Evolutionary conservation across 2,329 filamentous ascomycete genomes (phyloP), one percentile per base, ranked within the genome.

Genomic region (Pseudocercospora vitis): DNA sequence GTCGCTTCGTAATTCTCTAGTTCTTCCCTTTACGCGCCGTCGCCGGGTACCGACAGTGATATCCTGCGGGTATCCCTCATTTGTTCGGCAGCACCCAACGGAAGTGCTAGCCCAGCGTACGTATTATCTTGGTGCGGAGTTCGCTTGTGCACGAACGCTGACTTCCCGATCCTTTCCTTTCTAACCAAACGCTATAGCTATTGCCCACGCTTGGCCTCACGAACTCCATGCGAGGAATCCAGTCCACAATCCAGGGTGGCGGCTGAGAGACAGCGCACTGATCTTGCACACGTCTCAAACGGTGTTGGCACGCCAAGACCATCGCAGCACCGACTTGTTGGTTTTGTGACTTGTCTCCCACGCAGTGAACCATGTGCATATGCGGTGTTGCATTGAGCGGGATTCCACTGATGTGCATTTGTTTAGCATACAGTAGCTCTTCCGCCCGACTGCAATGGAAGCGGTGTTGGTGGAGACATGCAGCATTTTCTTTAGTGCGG

Each of bases 81-180:
- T 40, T 23, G 37, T 18, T 18, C 35, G 18, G 19, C 21, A 39
- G 18, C 18, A 18, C 35, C 4, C 5, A 2, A 9, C 21, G 18
- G 35, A 39, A 5, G 35, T 16, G 18, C 35, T 39, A 18, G 35
- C 19, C 35, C 35, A 40, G 37, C 11, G 3, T 26, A 24, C 37
- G 11, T 12, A 24, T 26, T 6, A n/a, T n/a, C n/a, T n/a, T 42
- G 16, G 37, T 12, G 37, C 37, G 21, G 47, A 50, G 14, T 28
- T 40, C 14, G 19, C 19, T 35, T 29, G 28, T 28, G 33, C 47
- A 18, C 33, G 32, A 39, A 26, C 33, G 32, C 47, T 50, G 47
- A 42, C 47, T 50, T 37, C 21, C 47, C 33, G 16, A 19, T 26
- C n/a, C 16, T 33, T 33, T 50, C 19, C 33, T 50, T n/a, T 40